These are phyloP conservation scores for Penicillium rolfsii DNA, from an alignment of 2,329 filamentous ascomycete genomes.

Conservation along the genomic window DNA sequence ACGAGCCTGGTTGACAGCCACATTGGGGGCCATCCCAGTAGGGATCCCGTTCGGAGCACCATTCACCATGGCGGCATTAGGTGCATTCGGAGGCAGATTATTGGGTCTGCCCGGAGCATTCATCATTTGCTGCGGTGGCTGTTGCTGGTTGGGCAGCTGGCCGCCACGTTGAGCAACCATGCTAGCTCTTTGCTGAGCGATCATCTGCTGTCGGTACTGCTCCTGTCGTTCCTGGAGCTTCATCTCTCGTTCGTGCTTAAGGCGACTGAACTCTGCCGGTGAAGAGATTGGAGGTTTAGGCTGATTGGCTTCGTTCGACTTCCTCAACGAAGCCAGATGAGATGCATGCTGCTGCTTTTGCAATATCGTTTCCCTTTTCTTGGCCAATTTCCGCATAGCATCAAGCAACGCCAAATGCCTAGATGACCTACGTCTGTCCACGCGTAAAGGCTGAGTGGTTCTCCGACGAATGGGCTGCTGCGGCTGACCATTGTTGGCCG, in stretches of 20 bases:
- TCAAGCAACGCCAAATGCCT: slow-evolving; percentile 88
- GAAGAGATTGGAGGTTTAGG: slow-evolving; percentile 67
- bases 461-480: slow-evolving; percentile 65
- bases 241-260: slow-evolving; percentile 86
- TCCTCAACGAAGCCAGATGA: slow-evolving; percentile 76
- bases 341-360: slow-evolving; percentile 87
- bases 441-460: slow-evolving; percentile 75
- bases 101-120: slow-evolving; percentile 45
- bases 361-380: slow-evolving; percentile 82
- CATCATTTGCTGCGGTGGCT: slow-evolving; percentile 35
- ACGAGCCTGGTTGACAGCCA: slow-evolving; percentile 43
- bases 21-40: slow-evolving; percentile 49
- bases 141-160: slow-evolving; percentile 48
- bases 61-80: slow-evolving; percentile 42
- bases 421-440: slow-evolving; percentile 83
- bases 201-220: slow-evolving; percentile 66
- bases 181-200: slow-evolving; percentile 56
- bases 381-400: slow-evolving; percentile 91
- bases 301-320: slow-evolving; percentile 71
- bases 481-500: slow-evolving; percentile 54
- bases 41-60: slow-evolving; percentile 49
- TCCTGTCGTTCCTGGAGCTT: slow-evolving; percentile 61
- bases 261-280: slow-evolving; percentile 84
- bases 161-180: slow-evolving; percentile 49
- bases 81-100: slow-evolving; percentile 42